Conservation (phyloP, 192 early-diverging fungal genomes). For the Coemansia sp. region DNA sequence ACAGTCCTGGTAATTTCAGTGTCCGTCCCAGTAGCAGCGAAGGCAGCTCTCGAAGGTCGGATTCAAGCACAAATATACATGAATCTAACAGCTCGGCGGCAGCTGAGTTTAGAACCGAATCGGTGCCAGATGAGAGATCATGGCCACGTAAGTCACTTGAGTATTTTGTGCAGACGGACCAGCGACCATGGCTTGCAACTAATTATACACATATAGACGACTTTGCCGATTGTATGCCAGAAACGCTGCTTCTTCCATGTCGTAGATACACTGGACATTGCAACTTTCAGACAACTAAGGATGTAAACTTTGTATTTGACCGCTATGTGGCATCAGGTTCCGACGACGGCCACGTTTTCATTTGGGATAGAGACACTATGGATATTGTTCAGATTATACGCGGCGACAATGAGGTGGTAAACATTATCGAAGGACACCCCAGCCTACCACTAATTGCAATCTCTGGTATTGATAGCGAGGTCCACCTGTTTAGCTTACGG, state of each 20-base stretch:
- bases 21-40: neutral
- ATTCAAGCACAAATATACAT: neutral
- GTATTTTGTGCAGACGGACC: conserved; percentile 14
- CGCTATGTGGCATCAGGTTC: conserved; percentile 74
- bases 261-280: conserved; percentile 37
- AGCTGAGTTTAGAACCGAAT: neutral
- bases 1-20: neutral
- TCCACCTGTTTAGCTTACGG: conserved; percentile 65
- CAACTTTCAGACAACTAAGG: conserved; percentile 64
- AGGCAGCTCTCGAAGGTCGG: neutral
- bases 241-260: conserved; percentile 29
- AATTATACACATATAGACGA: neutral
- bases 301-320: conserved; percentile 70
- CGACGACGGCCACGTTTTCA: conserved; percentile 69
- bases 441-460: conserved; percentile 58
- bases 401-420: conserved; percentile 65
- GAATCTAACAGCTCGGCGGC: neutral
- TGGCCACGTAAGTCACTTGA: conserved; percentile 34
- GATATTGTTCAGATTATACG: conserved; percentile 63
- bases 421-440: conserved; percentile 63
- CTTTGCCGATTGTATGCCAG: neutral
- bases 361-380: conserved; percentile 66
- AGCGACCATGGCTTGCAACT: neutral
- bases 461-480: conserved; percentile 74
- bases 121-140: neutral